A percentile compares a stretch with the other conserved stretches of the same genome.
Evolutionary conservation across 1,284 basidiomycete genomes (phyloP).

Genomic region (Agroathelia rolfsii): DNA sequence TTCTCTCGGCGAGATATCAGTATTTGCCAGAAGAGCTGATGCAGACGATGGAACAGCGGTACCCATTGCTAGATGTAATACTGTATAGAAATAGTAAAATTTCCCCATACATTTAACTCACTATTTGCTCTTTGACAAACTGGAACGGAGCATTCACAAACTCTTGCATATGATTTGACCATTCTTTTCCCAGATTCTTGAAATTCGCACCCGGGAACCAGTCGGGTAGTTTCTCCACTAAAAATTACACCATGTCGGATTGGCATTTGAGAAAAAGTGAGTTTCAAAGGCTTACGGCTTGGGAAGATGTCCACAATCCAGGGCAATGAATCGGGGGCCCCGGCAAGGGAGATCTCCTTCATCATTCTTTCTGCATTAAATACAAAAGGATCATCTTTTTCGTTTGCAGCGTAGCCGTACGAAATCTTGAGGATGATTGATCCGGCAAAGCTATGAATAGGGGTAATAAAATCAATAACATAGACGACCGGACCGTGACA

Average conservation of each 20-base stretch:
- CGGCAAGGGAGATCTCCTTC: conserved; percentile 10
- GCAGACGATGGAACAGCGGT: conserved; percentile 41
- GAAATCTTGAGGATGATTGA: conserved; percentile 13
- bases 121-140: conserved; percentile 41
- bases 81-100: conserved; percentile 7
- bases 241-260: conserved; percentile 7
- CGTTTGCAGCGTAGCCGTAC: conserved; percentile 12
- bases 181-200: conserved; percentile 10
- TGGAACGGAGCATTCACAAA: conserved; percentile 44
- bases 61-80: conserved; percentile 22
- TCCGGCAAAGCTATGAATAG: too few relatives aligned
- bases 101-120: conserved; percentile 23
- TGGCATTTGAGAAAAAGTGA: background rate
- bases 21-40: conserved; percentile 42
- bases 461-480: too few relatives aligned
- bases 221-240: conserved; percentile 8
- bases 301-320: conserved; percentile 15
- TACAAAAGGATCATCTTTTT: conserved; percentile 13
- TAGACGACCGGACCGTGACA: too few relatives aligned
- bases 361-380: conserved; percentile 10
- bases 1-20: too few relatives aligned
- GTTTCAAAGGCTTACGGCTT: conserved; percentile 11
- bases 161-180: conserved; percentile 10
- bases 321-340: too few relatives aligned
- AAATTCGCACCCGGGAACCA: conserved; percentile 14